Evolutionary conservation across 192 early-diverging fungal species (phyloP).

Genomic region (Pilaira anomala): DNA sequence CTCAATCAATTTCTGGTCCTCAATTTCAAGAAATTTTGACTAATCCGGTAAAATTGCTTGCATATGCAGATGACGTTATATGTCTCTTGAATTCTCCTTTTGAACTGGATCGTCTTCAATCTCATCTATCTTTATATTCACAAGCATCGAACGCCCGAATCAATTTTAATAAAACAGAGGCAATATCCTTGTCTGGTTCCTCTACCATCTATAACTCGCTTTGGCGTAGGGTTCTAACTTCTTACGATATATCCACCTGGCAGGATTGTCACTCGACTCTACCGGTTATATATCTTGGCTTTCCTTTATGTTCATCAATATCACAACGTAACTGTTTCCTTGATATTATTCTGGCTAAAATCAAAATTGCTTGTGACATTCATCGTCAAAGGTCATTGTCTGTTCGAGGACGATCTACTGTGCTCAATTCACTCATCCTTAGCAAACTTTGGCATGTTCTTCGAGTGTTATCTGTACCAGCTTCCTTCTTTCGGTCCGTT

Average conservation of each 20-base stretch:
- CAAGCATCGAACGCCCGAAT: neutral
- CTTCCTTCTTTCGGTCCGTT: neutral
- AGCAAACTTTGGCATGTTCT: neutral
- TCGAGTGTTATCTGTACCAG: neutral
- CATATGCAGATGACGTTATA: conserved; percentile 1
- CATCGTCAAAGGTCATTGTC: neutral
- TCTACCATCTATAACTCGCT: neutral
- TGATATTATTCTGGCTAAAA: too few relatives aligned
- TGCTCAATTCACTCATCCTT: neutral
- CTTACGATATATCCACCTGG: neutral
- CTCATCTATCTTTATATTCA: neutral
- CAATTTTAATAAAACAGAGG: neutral
- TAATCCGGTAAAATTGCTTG: neutral
- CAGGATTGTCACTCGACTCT: neutral
- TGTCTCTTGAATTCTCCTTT: neutral
- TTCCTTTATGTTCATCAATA: neutral
- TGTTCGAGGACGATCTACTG: neutral
- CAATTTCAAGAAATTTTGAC: too few relatives aligned
- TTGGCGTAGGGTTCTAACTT: neutral
- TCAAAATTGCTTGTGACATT: neutral
- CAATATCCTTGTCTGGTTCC: neutral
- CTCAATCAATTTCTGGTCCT: too few relatives aligned
- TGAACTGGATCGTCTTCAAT: neutral
- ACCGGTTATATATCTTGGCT: neutral
- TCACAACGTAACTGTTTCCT: neutral